Percentiles rank a stretch among this genome's conserved stretches.
Conservation (phyloP, 805 yeast genomes). For the Sugiyamaella lignohabitans region DNA sequence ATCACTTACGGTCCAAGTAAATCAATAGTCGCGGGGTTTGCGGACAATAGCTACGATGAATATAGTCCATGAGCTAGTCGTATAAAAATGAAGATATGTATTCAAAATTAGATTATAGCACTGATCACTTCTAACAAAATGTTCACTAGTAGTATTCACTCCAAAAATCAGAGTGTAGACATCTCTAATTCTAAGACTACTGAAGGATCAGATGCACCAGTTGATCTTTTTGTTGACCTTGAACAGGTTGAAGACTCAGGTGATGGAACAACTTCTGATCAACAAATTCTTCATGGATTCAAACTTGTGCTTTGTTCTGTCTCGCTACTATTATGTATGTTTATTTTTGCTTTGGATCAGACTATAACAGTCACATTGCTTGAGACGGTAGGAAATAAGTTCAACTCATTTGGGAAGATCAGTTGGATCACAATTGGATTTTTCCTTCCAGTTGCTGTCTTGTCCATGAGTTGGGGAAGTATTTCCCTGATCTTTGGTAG, state of each 20-base stretch:
- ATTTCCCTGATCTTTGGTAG: slow-evolving; percentile 46
- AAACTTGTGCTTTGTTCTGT: neutral
- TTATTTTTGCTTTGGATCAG: slow-evolving; percentile 40
- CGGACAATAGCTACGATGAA: no score
- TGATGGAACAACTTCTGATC: neutral
- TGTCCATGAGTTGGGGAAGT: slow-evolving; percentile 62
- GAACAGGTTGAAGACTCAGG: neutral
- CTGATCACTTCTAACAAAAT: no score
- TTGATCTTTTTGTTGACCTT: no score
- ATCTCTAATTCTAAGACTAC: no score
- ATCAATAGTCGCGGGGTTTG: no score
- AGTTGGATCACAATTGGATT: slow-evolving; percentile 64
- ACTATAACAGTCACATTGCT: slow-evolving; percentile 50
- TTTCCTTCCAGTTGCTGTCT: slow-evolving; percentile 53
- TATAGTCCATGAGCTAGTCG: no score
- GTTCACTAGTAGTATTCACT: no score
- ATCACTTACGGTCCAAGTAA: no score
- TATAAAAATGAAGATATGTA: no score
- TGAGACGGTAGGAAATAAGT: slow-evolving; percentile 37
- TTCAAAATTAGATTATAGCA: no score
- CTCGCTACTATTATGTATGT: slow-evolving; percentile 2
- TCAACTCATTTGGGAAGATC: slow-evolving; percentile 39
- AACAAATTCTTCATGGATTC: neutral
- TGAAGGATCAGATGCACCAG: no score
- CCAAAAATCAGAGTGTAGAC: no score